Evolutionary conservation across 805 yeast species (phyloP).

Genomic region (Candida endomychidarum): DNA sequence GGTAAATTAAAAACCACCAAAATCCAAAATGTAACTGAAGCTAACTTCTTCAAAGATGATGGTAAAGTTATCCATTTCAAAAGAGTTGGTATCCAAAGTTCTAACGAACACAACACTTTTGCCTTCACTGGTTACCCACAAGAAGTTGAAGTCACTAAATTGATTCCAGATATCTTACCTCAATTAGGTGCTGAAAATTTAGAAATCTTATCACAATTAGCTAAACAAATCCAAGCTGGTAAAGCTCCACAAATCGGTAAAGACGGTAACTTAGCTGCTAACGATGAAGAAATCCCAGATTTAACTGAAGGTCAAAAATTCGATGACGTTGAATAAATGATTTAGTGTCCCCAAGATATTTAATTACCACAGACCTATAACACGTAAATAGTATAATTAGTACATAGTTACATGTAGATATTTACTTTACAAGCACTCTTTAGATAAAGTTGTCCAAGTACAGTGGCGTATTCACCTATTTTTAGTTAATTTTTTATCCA

Average conservation of each 20-base stretch:
- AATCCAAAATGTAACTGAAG: constrained; percentile 90
- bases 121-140: constrained; percentile 95
- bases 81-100: constrained; percentile 94
- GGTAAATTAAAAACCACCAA: constrained; percentile 88
- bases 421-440: too few relatives aligned
- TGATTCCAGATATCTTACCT: constrained; percentile 91
- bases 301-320: constrained; percentile 88
- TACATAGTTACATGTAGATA: constrained; percentile 10
- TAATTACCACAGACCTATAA: not conserved
- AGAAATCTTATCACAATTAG: constrained; percentile 83
- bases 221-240: constrained; percentile 78
- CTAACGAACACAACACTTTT: constrained; percentile 86
- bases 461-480: too few relatives aligned
- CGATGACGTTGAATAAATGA: constrained; percentile 53
- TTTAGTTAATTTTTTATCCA: too few relatives aligned
- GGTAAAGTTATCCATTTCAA: constrained; percentile 95
- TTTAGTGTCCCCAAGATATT: constrained; percentile 1
- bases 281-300: constrained; percentile 68
- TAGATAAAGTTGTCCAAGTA: too few relatives aligned
- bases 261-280: constrained; percentile 46
- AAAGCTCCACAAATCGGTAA: constrained; percentile 43
- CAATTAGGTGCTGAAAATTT: constrained; percentile 96
- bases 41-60: constrained; percentile 95
- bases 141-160: constrained; percentile 87
- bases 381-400: constrained; percentile 4